Base-by-base conservation (phyloP, 352 stramenopile species). In the Pythium volutum region DNA sequence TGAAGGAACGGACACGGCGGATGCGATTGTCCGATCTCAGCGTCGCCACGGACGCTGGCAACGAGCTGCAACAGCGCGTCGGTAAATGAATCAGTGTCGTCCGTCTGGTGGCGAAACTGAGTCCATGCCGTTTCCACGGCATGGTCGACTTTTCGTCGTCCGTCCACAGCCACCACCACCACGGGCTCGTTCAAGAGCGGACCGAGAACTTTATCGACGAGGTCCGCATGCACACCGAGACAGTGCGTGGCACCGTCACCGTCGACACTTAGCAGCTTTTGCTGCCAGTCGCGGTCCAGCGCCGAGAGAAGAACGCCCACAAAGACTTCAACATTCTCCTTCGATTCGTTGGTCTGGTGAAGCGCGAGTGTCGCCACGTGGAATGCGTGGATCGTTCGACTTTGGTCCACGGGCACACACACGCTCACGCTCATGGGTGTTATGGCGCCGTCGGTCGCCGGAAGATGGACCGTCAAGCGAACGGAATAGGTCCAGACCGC, bases 311-410 rank as follows among this genome's bases (percentile, higher is more conserved):
- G 29, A 15, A 15, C 22, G 12, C 22, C 20, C 7, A 72, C 1
- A 10, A 69, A 51, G 22, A 16, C 34, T 14, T 42, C 12, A 49
- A 54, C 18, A 22, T 59, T 26, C 23, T 70, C 58, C 10, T 56
- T 50, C 5, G 69, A 67, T 6, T 58, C 31, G 0, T 33, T 47
- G 9, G 62, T 62, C 14, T 61, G 55, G 29, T 42, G 49, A n/a
- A 77, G 41, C 20, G 64, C 59, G 6, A 80, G 27, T 12, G 64
- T 67, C 26, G 74, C 16, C 0, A 80, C 31, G 38, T 80, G 70
- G 12, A 76, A 63, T 16, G 66, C 48, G 3, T 58, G 38, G 20
- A 74, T 64, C 34, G 67, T 20, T 18, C 27, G 55, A 45, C 39
- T 49, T 39, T 33, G 16, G 2, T 56, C n/a, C 14, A 45, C 38